Base-by-base conservation (phyloP, 257 asterid genomes). In the Penstemon newberryi region DNA sequence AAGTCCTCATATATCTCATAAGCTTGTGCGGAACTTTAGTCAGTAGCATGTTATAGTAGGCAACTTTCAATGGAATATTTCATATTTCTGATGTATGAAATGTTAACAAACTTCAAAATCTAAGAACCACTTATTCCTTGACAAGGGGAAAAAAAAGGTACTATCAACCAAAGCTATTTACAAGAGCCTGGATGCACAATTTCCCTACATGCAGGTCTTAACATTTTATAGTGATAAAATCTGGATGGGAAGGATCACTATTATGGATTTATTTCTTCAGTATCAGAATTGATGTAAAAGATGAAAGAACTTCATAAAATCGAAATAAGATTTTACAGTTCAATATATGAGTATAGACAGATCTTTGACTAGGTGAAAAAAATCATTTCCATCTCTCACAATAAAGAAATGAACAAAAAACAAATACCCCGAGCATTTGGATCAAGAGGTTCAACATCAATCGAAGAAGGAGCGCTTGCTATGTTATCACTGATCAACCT, bases 401-500 rank as follows among this genome's bases (percentile, higher is more conserved):
- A 19, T 41, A 72, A 74, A 57, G 45, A 53, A 58, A 77, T 47
- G 25, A 72, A 58, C 15, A 13, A 37, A 6, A 69, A 72, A 65
- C 41, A 69, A 70, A 69, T 86, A 93, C 99, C 97, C n/a, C 97
- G 94, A 60, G 84, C 69, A 70, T 67, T 86, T 67, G 88, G 85
- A 78, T 90, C 96, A 65, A 90, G 85, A 73, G 85, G 91, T 76
- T 93, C 99, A 69, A 73, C 80, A 15, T 86, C 91, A 39, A 68
- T 56, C 61, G 81, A 42, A 51, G 91, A 63, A 64, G 97, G 82
- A 41, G 74, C 75, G 74, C 81, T 88, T 76, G 84, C 79, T 59
- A 88, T 73, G 71, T 79, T 80, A 73, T 93, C 96, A 51, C 86
- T 89, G 86, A 93, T 90, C 92, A 93, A 63, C 77, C 92, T 83